Base-by-base conservation (phyloP, 495 filamentous ascomycete species). In the Glarea lozoyensis region DNA sequence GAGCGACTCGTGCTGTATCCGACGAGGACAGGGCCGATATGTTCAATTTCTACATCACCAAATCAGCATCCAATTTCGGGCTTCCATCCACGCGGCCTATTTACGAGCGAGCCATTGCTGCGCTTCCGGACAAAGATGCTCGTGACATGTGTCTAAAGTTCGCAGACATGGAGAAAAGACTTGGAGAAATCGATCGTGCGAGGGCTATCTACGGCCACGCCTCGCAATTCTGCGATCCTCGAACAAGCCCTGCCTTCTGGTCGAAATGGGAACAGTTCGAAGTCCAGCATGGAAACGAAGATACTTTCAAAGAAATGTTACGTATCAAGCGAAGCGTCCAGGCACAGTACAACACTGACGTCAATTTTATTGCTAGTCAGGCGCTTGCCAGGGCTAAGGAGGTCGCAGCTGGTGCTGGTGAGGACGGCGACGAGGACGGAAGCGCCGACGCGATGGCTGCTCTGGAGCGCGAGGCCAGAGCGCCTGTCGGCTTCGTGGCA, bases 11-110 rank as follows among this genome's bases (percentile, higher is more conserved):
- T 3, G 88, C 92, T 12, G 93, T 99, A 6, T 85, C 88, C 13
- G 92, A 99, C 59, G 90, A 94, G 54, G 88, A 97, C 56, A 72
- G 88, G 10, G 82, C 86, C 51, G 93, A 95, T 60, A 94, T 99
- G 88, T 99, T 96, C 68, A 90, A 94, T 59, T 95, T 96, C 59
- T 99, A 97, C 70, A 94, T 99, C 60, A 96, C 93, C 36, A 97
- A 99, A 58, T 95, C 89, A 1, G 92, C 92, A 0, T 94, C 89
- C 9, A 99, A 99, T 61, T 99, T 99, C 50, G 92, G 92, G 5
- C 72, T 99, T 17, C 84, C 92, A 1, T 97, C 92, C 5, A 94
- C 92, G n/a, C 73, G 92, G 25, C 81, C 86, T 1, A 97, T 99
- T 59, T 99, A 99, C 67, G 92, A 97, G 63, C 80, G 88, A 34